A percentile compares a stretch with the other conserved stretches of the same genome.
Evolutionary conservation across 371 early-diverging fungal genomes (phyloP).

Genomic region (Mucor circinelloides): DNA sequence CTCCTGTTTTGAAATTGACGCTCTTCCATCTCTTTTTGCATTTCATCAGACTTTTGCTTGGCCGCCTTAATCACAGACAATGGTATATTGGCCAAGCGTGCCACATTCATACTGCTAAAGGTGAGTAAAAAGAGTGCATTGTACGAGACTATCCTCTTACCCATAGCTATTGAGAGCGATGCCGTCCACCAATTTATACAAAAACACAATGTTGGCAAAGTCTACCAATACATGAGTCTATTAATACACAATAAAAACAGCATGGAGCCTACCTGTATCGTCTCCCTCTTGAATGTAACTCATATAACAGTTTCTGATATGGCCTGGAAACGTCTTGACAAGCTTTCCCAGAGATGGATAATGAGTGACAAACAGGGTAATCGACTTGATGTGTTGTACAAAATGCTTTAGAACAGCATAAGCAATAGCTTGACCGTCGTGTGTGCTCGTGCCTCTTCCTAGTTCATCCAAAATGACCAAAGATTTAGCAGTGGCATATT

Average conservation of each 20-base stretch:
- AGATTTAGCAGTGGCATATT: conserved; percentile 65
- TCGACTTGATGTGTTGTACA: conserved; percentile 56
- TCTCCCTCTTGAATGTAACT: conserved; percentile 59
- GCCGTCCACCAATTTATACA: conserved; percentile 86
- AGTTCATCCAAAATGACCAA: conserved; percentile 97
- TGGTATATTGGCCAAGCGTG: conserved; percentile 77
- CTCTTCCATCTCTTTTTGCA: conserved; percentile 39
- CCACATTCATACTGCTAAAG: conserved; percentile 72
- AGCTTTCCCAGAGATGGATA: conserved; percentile 64
- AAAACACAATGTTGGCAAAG: conserved; percentile 68
- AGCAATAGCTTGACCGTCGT: conserved; percentile 94
- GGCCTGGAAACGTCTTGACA: conserved; percentile 43
- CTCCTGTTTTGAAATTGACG: background rate
- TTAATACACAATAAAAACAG: background rate
- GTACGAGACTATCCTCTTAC: conserved; percentile 28
- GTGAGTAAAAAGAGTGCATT: background rate
- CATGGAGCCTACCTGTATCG: conserved; percentile 19
- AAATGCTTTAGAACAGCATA: conserved; percentile 84
- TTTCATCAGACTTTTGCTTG: conserved; percentile 53
- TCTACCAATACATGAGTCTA: conserved; percentile 5
- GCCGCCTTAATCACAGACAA: conserved; percentile 56
- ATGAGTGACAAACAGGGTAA: conserved; percentile 76
- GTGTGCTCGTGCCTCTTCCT: conserved; percentile 95
- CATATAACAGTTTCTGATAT: conserved; percentile 70
- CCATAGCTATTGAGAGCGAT: conserved; percentile 78